Evolutionary conservation across 768 basidiomycete species (phyloP), one percentile per base, ranked within the genome.

Genomic region (Mycena haematopus): DNA sequence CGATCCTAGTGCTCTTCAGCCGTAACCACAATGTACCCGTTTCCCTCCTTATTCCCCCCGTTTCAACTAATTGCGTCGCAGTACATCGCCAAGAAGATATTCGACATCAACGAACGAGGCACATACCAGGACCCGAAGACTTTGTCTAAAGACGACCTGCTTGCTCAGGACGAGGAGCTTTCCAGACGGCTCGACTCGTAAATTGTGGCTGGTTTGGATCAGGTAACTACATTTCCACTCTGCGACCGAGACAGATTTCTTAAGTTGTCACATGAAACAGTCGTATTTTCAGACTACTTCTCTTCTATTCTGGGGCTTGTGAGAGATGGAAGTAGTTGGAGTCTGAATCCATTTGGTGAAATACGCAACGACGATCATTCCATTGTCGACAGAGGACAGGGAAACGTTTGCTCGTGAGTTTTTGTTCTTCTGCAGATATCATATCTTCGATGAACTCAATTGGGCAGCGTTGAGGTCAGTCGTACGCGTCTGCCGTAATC

Each of bases 271-370:
- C 25, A 35, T 51, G 31, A 50, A 50, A 6, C 54, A 76, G 84
- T 87, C 19, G 85, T 92, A n/a, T 91, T 92, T 74, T 86, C 89
- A 2, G 93, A 93, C 69, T 95, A 95, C 75, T 88, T 95, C 73
- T 87, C 88, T 21, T 78, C 83, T 24, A 95, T 95, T 65, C 74
- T 95, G 33, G 92, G 93, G n/a, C 79, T 93, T 17, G 85, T 90
- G 49, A 79, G 92, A 57, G 77, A 88, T 54, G 93, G 93, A 0
- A 92, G 78, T 58, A 86, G 75, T 65, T 95, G 93, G 93, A 88
- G 84, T 74, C 74, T 94, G 72, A 82, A 83, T 67, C 91, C 92
- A 2, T 92, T 95, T 64, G 82, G 82, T 22, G 89, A 92, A 83
- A 83, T 93, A 3, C 80, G 92, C 29, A 75, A 78, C 1, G 68